Evolutionary conservation across 2,329 filamentous ascomycete species (phyloP), one percentile per base, ranked within the genome.

Genomic region (Fusarium heterosporum): DNA sequence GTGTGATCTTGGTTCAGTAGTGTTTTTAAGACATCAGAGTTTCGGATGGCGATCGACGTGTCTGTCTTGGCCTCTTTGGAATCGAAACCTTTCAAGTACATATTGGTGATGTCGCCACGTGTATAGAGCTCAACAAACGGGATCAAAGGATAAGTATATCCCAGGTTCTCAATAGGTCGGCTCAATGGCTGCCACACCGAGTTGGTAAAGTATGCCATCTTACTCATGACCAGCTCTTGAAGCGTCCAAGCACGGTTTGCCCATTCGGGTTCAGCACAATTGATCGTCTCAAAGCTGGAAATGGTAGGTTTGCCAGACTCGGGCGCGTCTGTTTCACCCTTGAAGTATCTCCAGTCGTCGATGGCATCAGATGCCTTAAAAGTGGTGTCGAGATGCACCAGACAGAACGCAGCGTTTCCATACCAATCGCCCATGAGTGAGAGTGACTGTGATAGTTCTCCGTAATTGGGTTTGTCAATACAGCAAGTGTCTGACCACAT

Each of bases 381-480:
- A 11, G 51, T 28, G 2, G 53, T 41, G 13, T 55, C 53, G 12
- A 55, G 36, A 51, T 55, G 45, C 1, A 55, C 53, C 3, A 55
- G n/a, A 14, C 45, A 55, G 6, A 51, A 55, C 4, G 51, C 53
- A 2, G 53, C 53, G 7, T 55, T 55, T 1, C 28, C 53, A 8
- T 55, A 55, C 53, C 53, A 55, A 16, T 55, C 53, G 1, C 53
- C 53, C 53, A 55, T 55, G 13, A 55, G 53, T 3, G 53, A 55
- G 0, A 55, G 36, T 9, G 53, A 55, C 2, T 55, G 53, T 2
- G 53, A 55, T 2, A 55, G 11, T 13, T 55, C 53, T 17, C 53
- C 53, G 11, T 55, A 51, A 8, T 55, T 55, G 6, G 34, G 22
- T 3, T 55, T 55, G 28, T 55, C 45, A 10, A 55, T 55, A 8